Evolutionary conservation across 306 rosid species (phyloP), one percentile per base, ranked within the genome.

Genomic region (Sicyos edulis): DNA sequence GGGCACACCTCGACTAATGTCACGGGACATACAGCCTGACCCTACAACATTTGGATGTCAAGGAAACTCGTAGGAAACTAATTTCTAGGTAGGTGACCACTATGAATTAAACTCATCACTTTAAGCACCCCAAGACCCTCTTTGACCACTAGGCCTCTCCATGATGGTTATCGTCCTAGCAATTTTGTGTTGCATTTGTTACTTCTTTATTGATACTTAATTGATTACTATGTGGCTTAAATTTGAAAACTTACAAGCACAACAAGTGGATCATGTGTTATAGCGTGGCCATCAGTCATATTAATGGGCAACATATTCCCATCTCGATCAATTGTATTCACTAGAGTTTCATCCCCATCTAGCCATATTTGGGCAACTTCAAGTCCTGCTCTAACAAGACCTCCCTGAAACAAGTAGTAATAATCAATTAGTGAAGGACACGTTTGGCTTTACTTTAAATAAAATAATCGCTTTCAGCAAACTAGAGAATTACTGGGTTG

Each of bases 291-390:
- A 77, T 93, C 15, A 75, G 86, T 78, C 93, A 91, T 93, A 54
- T 71, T 89, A 70, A 93, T 88, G 0, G 95, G 96, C 45, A 79
- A 85, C 92, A 87, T 79, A 76, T 90, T 81, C 70, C 98, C 98
- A 6, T 84, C 80, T 73, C 98, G 85, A 75, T 93, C 98, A 21
- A 93, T 77, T 0, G 98, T 87, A 32, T 93, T 93, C 64, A 93
- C 98, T 5, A 93, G 85, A 81, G 98, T 93, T 83, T 86, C 98
- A 71, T 93, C 88, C 75, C 98, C 98, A 73, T 93, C 98, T 60
- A 93, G 74, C 98, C 97, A 93, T 69, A 93, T 90, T 78, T 90
- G 95, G 65, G 98, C 97, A 76, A 93, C 96, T 76, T 93, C 97
- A 69, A 93, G 98, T 17, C 97, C 96, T 3, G 86, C 90, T 84